These are phyloP conservation scores for Macrocystidia cucumis DNA, from an alignment of 1,284 basidiomycete genomes.

Conservation along the genomic window DNA sequence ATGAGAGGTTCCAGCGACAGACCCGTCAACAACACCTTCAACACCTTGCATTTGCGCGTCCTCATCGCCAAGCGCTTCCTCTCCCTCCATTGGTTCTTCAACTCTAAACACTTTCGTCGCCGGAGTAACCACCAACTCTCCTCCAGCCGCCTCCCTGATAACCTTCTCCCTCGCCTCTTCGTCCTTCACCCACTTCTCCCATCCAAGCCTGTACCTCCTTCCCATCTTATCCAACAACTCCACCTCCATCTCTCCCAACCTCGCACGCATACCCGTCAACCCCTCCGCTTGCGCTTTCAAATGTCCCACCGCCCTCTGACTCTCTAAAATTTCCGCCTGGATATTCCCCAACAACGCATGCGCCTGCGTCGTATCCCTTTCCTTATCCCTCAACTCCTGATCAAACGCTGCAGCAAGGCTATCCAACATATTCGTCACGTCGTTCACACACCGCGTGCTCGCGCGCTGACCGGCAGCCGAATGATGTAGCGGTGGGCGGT, in stretches of 20 bases:
- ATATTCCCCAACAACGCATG: constrained; percentile 84
- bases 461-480: constrained; percentile 86
- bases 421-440: constrained; percentile 84
- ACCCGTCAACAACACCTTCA: too few species aligned
- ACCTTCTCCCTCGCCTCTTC: constrained; percentile 71
- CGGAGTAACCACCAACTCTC: constrained; percentile 38
- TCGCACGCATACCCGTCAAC: constrained; percentile 54
- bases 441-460: constrained; percentile 77
- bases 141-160: constrained; percentile 50
- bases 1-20: too few species aligned
- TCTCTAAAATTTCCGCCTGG: constrained; percentile 88
- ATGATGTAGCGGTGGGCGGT: constrained; percentile 73
- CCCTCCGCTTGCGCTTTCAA: constrained; percentile 67
- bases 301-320: constrained; percentile 67
- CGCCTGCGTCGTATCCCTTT: constrained; percentile 88
- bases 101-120: constrained; percentile 30
- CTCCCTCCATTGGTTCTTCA: constrained; percentile 11
- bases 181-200: constrained; percentile 87
- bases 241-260: constrained; percentile 57
- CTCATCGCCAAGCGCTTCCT: constrained; percentile 19
- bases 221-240: constrained; percentile 74
- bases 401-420: constrained; percentile 92
- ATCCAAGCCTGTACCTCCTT: constrained; percentile 76
- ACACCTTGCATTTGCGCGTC: too few species aligned
- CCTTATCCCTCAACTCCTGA: constrained; percentile 86